These are phyloP conservation scores for Backusella sp. DNA, from an alignment of 192 early-diverging fungal genomes.

Conservation along the genomic window DNA sequence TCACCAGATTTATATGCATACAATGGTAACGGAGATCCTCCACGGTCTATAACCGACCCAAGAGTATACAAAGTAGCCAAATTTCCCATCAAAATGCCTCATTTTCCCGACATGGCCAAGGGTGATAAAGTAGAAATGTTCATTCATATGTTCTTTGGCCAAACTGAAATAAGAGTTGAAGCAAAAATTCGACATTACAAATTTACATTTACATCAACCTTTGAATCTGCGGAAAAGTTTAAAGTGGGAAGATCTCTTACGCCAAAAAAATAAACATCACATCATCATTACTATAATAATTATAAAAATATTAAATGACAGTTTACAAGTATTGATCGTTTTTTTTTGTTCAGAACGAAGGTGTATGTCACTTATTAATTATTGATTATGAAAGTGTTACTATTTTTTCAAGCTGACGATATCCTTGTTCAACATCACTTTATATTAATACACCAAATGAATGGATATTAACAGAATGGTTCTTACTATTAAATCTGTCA, in stretches of 20 bases:
- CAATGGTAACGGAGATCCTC: background rate
- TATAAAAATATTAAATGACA: background rate
- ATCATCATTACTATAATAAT: background rate
- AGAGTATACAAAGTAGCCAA: constrained; percentile 3
- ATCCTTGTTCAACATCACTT: no score
- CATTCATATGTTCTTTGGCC: constrained; percentile 6
- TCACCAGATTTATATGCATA: constrained; percentile 9
- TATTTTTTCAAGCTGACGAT: no score
- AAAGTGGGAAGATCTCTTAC: background rate
- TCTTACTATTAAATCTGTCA: no score
- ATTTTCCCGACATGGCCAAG: background rate
- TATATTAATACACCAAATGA: no score
- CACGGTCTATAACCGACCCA: background rate
- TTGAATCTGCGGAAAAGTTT: background rate
- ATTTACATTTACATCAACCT: constrained; percentile 6
- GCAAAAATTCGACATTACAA: background rate
- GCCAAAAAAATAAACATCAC: background rate
- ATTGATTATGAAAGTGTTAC: no score
- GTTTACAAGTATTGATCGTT: background rate
- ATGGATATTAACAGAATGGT: no score
- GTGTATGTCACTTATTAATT: no score
- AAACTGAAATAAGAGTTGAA: constrained; percentile 9
- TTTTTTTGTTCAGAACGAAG: no score
- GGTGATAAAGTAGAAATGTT: constrained; percentile 6
- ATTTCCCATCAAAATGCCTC: constrained; percentile 5